Conservation (phyloP, 345 rosid species). For the Citrus glauca region DNA sequence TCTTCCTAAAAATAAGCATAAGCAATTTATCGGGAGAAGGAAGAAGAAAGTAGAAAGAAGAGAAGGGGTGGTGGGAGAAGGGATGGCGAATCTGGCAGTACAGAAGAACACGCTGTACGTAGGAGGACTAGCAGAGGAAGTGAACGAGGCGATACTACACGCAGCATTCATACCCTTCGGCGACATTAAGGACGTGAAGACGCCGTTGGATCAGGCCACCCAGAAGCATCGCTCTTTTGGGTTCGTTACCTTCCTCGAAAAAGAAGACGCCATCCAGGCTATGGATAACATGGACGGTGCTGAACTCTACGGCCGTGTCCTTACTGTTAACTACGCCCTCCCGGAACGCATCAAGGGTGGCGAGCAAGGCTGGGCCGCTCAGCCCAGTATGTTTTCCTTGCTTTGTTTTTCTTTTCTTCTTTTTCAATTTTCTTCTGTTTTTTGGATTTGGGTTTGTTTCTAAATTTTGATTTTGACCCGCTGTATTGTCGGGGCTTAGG, state of each 20-base stretch:
- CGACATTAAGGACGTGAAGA: constrained; percentile 94
- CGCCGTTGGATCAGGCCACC: constrained; percentile 94
- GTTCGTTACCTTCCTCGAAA: constrained; percentile 89
- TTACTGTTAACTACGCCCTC: constrained; percentile 93
- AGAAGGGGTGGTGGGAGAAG: neutral
- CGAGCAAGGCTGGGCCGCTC: constrained; percentile 99
- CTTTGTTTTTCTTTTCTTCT: neutral
- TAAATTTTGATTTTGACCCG: neutral
- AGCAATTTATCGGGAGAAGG: neutral
- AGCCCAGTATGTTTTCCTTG: constrained; percentile 66
- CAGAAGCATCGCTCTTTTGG: constrained; percentile 98
- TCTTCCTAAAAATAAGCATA: too few species aligned
- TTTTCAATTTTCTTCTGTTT: neutral
- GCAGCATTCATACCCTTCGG: constrained; percentile 96
- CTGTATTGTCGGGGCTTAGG: neutral
- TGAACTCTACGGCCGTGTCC: constrained; percentile 97
- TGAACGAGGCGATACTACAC: constrained; percentile 88
- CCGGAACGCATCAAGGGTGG: constrained; percentile 98
- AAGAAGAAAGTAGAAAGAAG: neutral
- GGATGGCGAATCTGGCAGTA: constrained; percentile 56
- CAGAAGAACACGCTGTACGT: constrained; percentile 98
- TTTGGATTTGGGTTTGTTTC: neutral
- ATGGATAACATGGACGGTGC: constrained; percentile 99
- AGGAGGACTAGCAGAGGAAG: constrained; percentile 96
- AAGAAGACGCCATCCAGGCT: constrained; percentile 85